These are phyloP conservation scores for Suillus sp. DNA, from an alignment of 768 basidiomycete species.

Conservation along the genomic window DNA sequence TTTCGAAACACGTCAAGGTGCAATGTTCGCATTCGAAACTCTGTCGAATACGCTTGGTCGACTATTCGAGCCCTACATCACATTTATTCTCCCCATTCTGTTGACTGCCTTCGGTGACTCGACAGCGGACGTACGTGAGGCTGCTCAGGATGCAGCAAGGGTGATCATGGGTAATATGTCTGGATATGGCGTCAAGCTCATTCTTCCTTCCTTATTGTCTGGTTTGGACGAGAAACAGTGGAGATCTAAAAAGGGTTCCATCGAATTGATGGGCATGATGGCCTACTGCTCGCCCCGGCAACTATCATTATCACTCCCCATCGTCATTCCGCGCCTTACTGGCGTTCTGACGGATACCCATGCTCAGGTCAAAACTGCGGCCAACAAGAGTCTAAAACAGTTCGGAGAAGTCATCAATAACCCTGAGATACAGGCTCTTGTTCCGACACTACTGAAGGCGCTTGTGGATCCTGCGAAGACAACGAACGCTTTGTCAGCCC, in stretches of 20 bases:
- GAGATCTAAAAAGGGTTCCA: constrained; percentile 97
- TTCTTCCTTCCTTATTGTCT: constrained; percentile 84
- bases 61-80: constrained; percentile 92
- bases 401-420: constrained; percentile 99
- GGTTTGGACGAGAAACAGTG: constrained; percentile 98
- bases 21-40: constrained; percentile 94
- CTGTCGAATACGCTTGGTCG: constrained; percentile 84
- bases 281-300: constrained; percentile 97
- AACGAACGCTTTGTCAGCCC: constrained; percentile 75
- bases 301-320: constrained; percentile 90
- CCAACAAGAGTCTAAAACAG: constrained; percentile 94
- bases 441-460: constrained; percentile 88
- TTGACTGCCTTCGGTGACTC: constrained; percentile 86
- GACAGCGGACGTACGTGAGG: constrained; percentile 86
- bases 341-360: constrained; percentile 96
- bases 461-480: constrained; percentile 95
- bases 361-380: constrained; percentile 89
- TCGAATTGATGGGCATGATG: constrained; percentile 97
- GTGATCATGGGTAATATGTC: constrained; percentile 96
- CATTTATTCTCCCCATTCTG: constrained; percentile 79
- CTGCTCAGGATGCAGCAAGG: constrained; percentile 87
- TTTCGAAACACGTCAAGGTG: constrained; percentile 87
- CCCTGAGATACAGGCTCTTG: constrained; percentile 92
- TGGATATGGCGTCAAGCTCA: constrained; percentile 93
- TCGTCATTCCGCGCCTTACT: constrained; percentile 95